Base-by-base conservation (phyloP, 2,329 filamentous ascomycete species). In the Lecanoromycetidae sp. region DNA sequence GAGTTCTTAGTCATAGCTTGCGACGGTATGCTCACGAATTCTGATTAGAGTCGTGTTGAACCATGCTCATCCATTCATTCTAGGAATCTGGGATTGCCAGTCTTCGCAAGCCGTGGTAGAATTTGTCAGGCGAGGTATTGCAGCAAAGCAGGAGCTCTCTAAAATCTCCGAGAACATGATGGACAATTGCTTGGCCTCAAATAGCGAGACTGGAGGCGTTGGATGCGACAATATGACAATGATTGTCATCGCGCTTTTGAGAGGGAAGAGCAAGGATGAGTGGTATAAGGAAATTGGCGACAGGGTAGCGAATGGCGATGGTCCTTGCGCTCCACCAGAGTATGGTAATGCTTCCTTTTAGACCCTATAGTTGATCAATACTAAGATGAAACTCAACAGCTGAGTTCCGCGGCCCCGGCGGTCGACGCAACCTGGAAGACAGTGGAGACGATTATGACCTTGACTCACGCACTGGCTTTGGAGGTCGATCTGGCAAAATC, bases 201-300 rank as follows among this genome's bases (percentile, higher is more conserved):
- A 94, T 76, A 94, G 88, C 56, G 91, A 98, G 69, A 95, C 90
- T 26, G 91, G 91, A 46, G 91, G 91, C 54, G 90, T 98, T 52
- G 91, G 91, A 52, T 98, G 91, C 66, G 91, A 98, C 72, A 98
- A 98, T 74, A 98, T 98, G 91, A 98, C 91, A 57, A 96, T 98
- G 84, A 72, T 82, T 58, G 76, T 98, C 56, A 71, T 98, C 61
- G 91, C 83, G 56, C 79, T 98, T 63, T 76, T 98, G 57, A 79
- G 85, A 61, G 91, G 90, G 65, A 87, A 85, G 74, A 84, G 80
- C 58, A 93, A 94, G 76, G 88, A 95, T 62, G 84, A 95, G 70
- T 98, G 91, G 91, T 98, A 98, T 66, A 86, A 95, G 61, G 82
- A 88, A 71, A 84, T 98, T 65, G 87, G 83, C 60, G 87, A 84